Base-by-base conservation (phyloP, 2,329 filamentous ascomycete species). In the Fusarium sp. region DNA sequence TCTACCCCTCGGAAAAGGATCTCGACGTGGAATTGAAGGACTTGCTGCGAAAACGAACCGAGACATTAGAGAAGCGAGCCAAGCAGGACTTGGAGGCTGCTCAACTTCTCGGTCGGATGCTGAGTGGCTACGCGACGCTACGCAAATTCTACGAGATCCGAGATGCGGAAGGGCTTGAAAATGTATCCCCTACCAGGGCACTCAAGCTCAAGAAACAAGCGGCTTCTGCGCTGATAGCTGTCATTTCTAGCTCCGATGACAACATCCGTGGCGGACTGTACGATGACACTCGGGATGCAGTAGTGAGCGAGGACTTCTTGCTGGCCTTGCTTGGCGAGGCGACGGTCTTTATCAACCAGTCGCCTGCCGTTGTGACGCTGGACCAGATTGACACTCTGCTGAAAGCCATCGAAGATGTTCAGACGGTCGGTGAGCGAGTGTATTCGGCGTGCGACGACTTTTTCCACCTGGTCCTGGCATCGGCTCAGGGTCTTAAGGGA, bases 201-300 rank as follows among this genome's bases (percentile, higher is more conserved):
- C 82, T 90, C 23, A 85, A 88, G 12, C 85, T 91, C 18, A 92
- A 90, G 71, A 88, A 89, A 58, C 89, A 92, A 70, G 87, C 95
- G 6, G 93, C 92, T 0, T 86, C 88, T 44, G 91, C 94, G 2
- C 84, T 98, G 52, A 86, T 94, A 44, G 92, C 94, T n/a, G 91
- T 97, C 62, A 92, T 98, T 73, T 89, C 91, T 57, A 96, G 93
- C 77, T 92, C 95, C 3, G 92, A 93, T 61, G 94, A 97, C 79
- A 95, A 94, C 77, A 97, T 98, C 73, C 92, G 93, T 61, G 95
- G 95, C 59, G 95, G 95, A 1, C 85, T 98, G 3, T 97, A 94
- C 78, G 95, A 98, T 76, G 90, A 91, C 27, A 88, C 89, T 16
- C 89, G 93, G 12, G 92, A 95, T 75, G 91, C 93, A 1, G 94